Conservation (phyloP, 2,329 filamentous ascomycete genomes). For the Calonectria hongkongensis region DNA sequence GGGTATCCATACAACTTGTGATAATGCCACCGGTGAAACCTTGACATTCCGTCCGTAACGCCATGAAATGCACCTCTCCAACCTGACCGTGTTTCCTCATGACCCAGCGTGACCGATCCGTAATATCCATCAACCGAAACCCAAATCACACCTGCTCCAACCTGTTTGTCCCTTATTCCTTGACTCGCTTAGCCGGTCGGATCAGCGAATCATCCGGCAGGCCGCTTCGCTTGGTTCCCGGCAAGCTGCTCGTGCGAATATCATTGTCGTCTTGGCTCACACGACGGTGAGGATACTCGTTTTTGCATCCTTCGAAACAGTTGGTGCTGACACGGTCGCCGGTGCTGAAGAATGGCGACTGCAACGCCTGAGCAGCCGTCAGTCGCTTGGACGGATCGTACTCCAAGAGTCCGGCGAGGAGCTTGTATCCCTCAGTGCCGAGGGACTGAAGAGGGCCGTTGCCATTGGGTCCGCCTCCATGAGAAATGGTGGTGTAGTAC, state of each 20-base stretch:
- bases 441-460: constrained; percentile 73
- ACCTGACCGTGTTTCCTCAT: constrained; percentile 15
- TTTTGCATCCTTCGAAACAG: constrained; percentile 92
- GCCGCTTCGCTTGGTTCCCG: constrained; percentile 92
- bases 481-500: constrained; percentile 83
- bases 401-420: constrained; percentile 88
- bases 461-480: constrained; percentile 63
- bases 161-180: constrained; percentile 64
- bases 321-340: constrained; percentile 84
- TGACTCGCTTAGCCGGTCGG: constrained; percentile 77
- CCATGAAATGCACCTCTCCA: constrained; percentile 38
- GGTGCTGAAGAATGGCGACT: constrained; percentile 90
- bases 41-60: constrained; percentile 41
- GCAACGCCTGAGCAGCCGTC: constrained; percentile 90
- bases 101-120: constrained; percentile 22
- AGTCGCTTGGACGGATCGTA: constrained; percentile 94
- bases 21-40: constrained; percentile 29
- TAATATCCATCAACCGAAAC: not conserved
- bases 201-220: constrained; percentile 87
- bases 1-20: constrained; percentile 44
- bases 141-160: constrained; percentile 3
- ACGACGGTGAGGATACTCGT: constrained; percentile 90
- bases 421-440: constrained; percentile 85
- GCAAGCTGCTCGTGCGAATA: constrained; percentile 90
- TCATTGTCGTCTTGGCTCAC: constrained; percentile 98